A percentile compares a stretch with the other conserved stretches of the same genome.
Conservation (phyloP, 805 yeast species). For the Spathaspora girioi region DNA sequence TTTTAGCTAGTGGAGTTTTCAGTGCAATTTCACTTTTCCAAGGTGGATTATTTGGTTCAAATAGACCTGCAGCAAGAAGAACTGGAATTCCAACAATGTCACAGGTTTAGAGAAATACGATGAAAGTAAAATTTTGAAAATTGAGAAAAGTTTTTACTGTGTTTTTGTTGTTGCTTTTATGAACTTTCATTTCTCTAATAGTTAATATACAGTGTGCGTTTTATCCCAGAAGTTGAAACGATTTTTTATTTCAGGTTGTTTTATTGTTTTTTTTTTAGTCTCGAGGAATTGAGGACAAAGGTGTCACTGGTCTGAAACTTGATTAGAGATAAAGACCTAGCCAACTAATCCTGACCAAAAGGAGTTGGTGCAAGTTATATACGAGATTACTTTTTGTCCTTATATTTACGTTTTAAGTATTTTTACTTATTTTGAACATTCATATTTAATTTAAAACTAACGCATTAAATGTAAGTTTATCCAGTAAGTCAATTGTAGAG, state of each 20-base stretch:
- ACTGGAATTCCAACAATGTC: constrained; percentile 89
- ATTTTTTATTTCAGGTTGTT: not conserved
- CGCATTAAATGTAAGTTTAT: no score
- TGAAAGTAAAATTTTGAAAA: not conserved
- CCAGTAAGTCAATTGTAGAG: no score
- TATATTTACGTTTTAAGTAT: no score
- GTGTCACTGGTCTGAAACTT: no score
- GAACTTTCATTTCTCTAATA: not conserved
- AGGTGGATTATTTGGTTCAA: constrained; percentile 47
- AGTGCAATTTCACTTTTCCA: constrained; percentile 52
- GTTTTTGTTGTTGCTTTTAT: not conserved
- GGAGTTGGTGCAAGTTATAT: no score
- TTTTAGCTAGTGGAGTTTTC: constrained; percentile 62
- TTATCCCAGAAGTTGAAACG: not conserved
- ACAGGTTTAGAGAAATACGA: constrained; percentile 56
- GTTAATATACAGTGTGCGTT: not conserved
- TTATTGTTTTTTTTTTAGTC: not conserved
- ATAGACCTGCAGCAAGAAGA: constrained; percentile 50
- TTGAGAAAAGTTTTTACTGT: not conserved
- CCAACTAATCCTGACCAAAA: no score
- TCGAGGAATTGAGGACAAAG: no score
- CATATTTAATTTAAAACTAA: no score
- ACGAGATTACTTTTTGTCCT: no score
- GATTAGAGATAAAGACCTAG: no score
- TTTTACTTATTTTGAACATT: no score